These are phyloP conservation scores for Colletotrichum tabaci DNA, from an alignment of 2,329 filamentous ascomycete genomes.

Conservation along the genomic window DNA sequence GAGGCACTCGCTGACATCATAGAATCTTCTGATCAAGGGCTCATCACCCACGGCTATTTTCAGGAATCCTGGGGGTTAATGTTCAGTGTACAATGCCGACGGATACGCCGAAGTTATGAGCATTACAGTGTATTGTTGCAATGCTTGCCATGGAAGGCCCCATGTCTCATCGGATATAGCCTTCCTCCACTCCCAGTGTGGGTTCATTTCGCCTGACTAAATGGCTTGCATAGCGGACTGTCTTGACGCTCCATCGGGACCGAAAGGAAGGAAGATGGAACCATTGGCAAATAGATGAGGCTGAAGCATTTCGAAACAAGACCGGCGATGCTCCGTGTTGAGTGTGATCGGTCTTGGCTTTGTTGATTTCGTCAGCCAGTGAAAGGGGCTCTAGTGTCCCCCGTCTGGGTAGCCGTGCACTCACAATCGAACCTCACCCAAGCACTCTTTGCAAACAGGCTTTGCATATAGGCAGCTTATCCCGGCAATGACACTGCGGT, in stretches of 20 bases:
- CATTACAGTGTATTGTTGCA: background rate
- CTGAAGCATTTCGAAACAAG: constrained; percentile 1
- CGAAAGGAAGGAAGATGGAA: constrained; percentile 3
- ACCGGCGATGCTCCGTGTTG: background rate
- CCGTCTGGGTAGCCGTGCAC: background rate
- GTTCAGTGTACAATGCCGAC: background rate
- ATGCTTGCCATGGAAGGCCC: background rate
- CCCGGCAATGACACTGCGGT: background rate
- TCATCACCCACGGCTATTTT: constrained; percentile 1
- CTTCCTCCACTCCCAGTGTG: constrained; percentile 28
- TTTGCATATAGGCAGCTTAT: background rate
- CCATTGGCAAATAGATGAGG: background rate
- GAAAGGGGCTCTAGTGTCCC: background rate
- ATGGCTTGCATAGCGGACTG: constrained; percentile 35
- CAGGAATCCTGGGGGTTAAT: constrained; percentile 9
- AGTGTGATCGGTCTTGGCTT: background rate
- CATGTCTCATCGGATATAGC: constrained; percentile 32
- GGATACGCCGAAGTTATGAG: constrained; percentile 19
- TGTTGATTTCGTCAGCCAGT: background rate
- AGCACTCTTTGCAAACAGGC: background rate
- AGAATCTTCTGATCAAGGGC: background rate
- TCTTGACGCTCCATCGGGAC: background rate
- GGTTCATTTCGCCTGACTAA: constrained; percentile 7
- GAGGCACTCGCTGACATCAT: constrained; percentile 6
- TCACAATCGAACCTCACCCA: background rate